Base-by-base conservation (phyloP, 768 basidiomycete species). In the Tricholoma matsutake region DNA sequence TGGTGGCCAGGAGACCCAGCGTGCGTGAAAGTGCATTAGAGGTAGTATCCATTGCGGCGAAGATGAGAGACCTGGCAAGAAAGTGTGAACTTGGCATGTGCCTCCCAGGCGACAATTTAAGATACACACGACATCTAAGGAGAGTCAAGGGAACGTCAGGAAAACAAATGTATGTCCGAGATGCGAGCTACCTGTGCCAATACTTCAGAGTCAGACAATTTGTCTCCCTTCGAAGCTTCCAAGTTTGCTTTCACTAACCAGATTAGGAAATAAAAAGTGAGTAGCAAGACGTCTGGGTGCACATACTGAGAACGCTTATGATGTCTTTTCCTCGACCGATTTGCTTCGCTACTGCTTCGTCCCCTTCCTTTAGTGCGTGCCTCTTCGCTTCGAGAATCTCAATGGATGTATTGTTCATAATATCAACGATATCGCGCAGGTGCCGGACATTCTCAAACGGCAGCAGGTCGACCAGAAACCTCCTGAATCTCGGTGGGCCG, bases 1-100 rank as follows among this genome's bases (percentile, higher is more conserved):
- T 63, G 7, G 61, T 56, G 2, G 78, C 67, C 4, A 82, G 71
- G 3, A 74, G 62, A 41, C 72, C 63, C 16, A 83, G 54, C 7
- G 68, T 73, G 1, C 76, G 72, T 6, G 74, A 68, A 14, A 81
- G 64, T 1, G 76, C 75, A n/a, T 66, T 70, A 6, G 80, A 79
- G 0, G 81, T 81, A 0, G 80, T 81, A 62, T 81, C 80, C 60
- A 74, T 76, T 1, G 74, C 80, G 0, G 80, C 79, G 53, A 73
- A 69, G 4, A 67, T 67, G 18, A 73, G 57, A 4, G 65, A 67
- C 18, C 70, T 74, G 47, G 9, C 4, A 53, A 16, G 10, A 35
- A 43, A 29, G 1, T 13, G 9, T 11, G 2, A 8, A 13, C 29
- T 29, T n/a, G 39, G 31, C 32, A 32, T 32, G 32, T 9, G 5